These are phyloP conservation scores for Crithidia thermophila DNA, from an alignment of 208 protist species.

Conservation along the genomic window DNA sequence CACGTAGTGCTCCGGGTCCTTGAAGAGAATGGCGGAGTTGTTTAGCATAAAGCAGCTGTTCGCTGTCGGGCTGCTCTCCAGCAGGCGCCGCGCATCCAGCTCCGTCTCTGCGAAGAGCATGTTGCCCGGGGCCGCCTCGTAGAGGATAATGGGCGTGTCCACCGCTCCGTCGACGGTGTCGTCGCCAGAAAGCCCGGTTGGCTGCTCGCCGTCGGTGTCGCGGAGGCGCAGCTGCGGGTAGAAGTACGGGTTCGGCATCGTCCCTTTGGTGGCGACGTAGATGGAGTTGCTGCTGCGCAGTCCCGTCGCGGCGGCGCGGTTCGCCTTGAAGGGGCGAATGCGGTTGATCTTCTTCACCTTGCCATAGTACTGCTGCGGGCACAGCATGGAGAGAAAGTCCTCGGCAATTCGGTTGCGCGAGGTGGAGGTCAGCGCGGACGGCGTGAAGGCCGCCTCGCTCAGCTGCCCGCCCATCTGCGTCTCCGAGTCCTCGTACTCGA, in stretches of 20 bases:
- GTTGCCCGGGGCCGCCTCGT: conserved; percentile 81
- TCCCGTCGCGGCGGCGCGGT: conserved; percentile 40
- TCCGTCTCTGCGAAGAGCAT: conserved; percentile 89
- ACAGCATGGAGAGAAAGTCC: conserved; percentile 77
- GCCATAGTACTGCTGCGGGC: conserved; percentile 88
- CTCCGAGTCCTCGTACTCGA: not conserved
- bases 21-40: conserved; percentile 77
- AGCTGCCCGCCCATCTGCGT: conserved; percentile 10
- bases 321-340: conserved; percentile 59
- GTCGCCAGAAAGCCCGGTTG: not conserved
- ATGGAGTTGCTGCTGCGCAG: conserved; percentile 68
- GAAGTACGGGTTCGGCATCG: conserved; percentile 70
- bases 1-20: conserved; percentile 61
- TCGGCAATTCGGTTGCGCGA: conserved; percentile 66
- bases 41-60: conserved; percentile 83
- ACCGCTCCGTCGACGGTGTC: conserved; percentile 31
- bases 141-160: conserved; percentile 76
- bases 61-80: conserved; percentile 36
- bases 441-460: conserved; percentile 18
- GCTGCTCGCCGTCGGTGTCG: conserved; percentile 43
- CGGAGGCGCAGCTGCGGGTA: conserved; percentile 79
- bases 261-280: conserved; percentile 81
- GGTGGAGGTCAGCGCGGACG: conserved; percentile 39
- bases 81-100: conserved; percentile 58
- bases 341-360: conserved; percentile 74